phyloP scores from a whole-genome alignment of 2,329 filamentous ascomycete species.

The Kalmusia sp. region DNA sequence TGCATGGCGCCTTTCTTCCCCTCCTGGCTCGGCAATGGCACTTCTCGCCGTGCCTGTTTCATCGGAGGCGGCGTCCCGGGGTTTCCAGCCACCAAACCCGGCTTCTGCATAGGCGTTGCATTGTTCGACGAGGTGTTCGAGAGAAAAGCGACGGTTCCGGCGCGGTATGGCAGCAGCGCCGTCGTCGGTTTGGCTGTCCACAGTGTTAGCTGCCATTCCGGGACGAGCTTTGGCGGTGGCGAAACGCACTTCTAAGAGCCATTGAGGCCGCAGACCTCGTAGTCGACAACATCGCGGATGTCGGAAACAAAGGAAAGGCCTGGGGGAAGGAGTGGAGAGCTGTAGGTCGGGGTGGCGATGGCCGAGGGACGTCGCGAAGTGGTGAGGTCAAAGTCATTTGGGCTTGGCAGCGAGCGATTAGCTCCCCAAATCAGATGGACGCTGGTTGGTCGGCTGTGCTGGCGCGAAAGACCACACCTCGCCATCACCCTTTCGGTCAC shows the following conservation, averaged over 20 bases:
- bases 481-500: conserved; percentile 33
- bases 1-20: conserved; percentile 80
- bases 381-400: conserved; percentile 36
- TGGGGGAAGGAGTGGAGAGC: conserved; percentile 46
- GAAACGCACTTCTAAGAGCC: conserved; percentile 60
- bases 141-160: conserved; percentile 66
- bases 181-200: conserved; percentile 69
- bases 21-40: conserved; percentile 79
- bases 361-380: conserved; percentile 27
- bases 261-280: conserved; percentile 60
- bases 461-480: conserved; percentile 10
- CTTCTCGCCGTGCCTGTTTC: conserved; percentile 69
- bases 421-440: conserved; percentile 30
- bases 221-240: conserved; percentile 20
- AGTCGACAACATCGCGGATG: conserved; percentile 57
- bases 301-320: conserved; percentile 41
- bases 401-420: conserved; percentile 31
- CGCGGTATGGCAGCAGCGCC: conserved; percentile 69
- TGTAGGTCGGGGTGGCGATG: conserved; percentile 38
- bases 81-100: conserved; percentile 60
- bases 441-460: conserved; percentile 40
- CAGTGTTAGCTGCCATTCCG: conserved; percentile 34
- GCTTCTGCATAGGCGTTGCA: conserved; percentile 62
- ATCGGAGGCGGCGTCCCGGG: conserved; percentile 60
- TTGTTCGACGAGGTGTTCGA: conserved; percentile 70